Percentiles rank a stretch among this genome's conserved stretches.
These are phyloP conservation scores for Saturnispora sekii DNA, from an alignment of 805 yeast genomes.

Conservation along the genomic window DNA sequence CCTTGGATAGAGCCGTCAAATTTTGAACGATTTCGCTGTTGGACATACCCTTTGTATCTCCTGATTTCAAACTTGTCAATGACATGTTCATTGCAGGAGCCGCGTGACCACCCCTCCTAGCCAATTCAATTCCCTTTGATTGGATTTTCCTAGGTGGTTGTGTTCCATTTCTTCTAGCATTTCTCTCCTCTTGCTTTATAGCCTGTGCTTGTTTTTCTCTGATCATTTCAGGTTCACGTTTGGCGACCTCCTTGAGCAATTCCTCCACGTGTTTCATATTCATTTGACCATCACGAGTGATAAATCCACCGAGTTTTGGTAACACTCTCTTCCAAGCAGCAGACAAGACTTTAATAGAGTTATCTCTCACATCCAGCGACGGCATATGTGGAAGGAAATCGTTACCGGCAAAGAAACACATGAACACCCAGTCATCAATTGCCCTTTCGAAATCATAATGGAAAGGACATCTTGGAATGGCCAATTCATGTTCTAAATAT, in stretches of 20 bases:
- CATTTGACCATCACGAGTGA: conserved; percentile 84
- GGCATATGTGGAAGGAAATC: conserved; percentile 97
- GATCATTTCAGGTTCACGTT: conserved; percentile 73
- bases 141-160: conserved; percentile 34
- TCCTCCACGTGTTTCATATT: conserved; percentile 69
- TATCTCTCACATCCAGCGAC: conserved; percentile 87
- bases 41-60: conserved; percentile 56
- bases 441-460: conserved; percentile 88
- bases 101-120: conserved; percentile 36
- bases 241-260: conserved; percentile 53
- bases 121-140: conserved; percentile 66
- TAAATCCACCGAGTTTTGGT: conserved; percentile 59
- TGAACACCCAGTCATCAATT: conserved; percentile 96
- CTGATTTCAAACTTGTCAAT: conserved; percentile 56
- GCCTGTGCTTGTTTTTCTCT: conserved; percentile 60
- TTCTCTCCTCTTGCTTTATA: conserved; percentile 53
- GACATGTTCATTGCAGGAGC: conserved; percentile 65
- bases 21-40: conserved; percentile 64
- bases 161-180: conserved; percentile 47
- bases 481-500: conserved; percentile 74
- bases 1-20: conserved; percentile 52
- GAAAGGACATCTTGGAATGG: conserved; percentile 58
- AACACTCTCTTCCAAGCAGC: conserved; percentile 73
- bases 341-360: conserved; percentile 76
- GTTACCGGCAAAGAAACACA: conserved; percentile 98